Conservation (phyloP, 2,329 filamentous ascomycete genomes). For the Neonectria punicea region DNA sequence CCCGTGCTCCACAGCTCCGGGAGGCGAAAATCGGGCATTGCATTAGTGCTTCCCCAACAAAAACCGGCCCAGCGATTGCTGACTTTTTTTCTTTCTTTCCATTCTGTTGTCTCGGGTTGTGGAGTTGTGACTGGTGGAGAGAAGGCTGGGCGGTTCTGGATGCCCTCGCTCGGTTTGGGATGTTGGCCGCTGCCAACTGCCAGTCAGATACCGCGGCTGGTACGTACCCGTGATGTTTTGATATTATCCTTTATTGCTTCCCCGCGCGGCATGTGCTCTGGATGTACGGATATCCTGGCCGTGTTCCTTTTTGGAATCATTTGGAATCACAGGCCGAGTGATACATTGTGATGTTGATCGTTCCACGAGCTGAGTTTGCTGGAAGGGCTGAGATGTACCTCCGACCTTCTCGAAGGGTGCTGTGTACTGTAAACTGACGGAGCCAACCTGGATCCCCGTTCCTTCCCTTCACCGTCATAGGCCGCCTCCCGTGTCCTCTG, state of each 20-base stretch:
- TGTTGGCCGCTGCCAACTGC: background rate
- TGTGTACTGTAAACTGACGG: background rate
- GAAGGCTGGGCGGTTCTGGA: background rate
- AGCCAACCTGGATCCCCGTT: background rate
- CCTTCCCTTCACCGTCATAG: background rate
- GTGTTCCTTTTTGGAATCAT: background rate
- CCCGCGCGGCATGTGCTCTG: background rate
- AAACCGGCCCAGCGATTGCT: slow-evolving; percentile 31
- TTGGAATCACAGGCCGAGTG: background rate
- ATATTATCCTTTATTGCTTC: background rate
- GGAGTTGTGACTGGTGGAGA: background rate
- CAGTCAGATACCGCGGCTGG: background rate
- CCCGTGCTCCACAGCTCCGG: slow-evolving; percentile 16
- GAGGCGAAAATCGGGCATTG: slow-evolving; percentile 35
- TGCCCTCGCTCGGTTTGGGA: background rate
- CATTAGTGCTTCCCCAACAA: slow-evolving; percentile 47
- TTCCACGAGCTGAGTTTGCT: background rate
- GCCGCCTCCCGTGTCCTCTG: background rate
- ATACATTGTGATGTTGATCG: background rate
- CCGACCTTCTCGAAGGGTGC: background rate
- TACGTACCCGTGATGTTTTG: background rate
- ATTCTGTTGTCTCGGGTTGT: background rate
- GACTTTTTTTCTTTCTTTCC: background rate
- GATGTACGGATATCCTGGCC: no score
- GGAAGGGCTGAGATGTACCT: slow-evolving; percentile 1